Evolutionary conservation across 192 early-diverging fungal genomes (phyloP).

Genomic region (Coemansia sp.): DNA sequence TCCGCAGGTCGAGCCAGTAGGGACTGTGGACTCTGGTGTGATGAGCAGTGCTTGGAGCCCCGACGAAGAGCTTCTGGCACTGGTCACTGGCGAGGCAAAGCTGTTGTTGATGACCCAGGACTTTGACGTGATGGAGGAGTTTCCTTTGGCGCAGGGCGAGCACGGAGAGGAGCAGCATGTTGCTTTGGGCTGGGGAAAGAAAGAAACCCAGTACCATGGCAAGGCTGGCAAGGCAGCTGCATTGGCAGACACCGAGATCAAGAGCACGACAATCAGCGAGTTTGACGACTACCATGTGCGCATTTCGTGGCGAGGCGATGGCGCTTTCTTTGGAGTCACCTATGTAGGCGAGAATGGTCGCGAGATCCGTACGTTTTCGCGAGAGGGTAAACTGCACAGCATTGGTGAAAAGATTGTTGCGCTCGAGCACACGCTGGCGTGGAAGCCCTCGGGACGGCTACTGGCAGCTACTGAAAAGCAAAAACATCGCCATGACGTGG

Average conservation of each 20-base stretch:
- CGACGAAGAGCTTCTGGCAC: conserved; percentile 78
- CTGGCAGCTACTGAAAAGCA: conserved; percentile 76
- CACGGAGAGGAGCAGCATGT: conserved; percentile 69
- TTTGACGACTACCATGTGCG: conserved; percentile 72
- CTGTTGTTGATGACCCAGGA: conserved; percentile 81
- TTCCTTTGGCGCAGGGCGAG: conserved; percentile 64
- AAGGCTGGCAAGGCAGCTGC: conserved; percentile 76
- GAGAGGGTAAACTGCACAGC: conserved; percentile 80
- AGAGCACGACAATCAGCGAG: conserved; percentile 43
- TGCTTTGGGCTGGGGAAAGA: conserved; percentile 93
- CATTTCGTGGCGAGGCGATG: conserved; percentile 91
- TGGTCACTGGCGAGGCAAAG: conserved; percentile 66
- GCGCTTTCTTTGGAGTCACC: conserved; percentile 75
- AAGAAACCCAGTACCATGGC: conserved; percentile 98
- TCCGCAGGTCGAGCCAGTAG: conserved; percentile 10
- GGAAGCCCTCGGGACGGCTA: conserved; percentile 83
- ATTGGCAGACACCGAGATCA: conserved; percentile 43
- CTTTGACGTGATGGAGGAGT: conserved; percentile 86
- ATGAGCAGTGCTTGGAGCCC: conserved; percentile 70
- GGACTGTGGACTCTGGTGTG: conserved; percentile 35
- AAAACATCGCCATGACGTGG: conserved; percentile 77
- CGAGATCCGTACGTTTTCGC: conserved; percentile 68
- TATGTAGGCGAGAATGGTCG: conserved; percentile 55
- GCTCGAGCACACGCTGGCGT: conserved; percentile 74
- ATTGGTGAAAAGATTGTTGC: conserved; percentile 74